Evolutionary conservation across 805 yeast species (phyloP).

Genomic region (Clavispora phyllophila): DNA sequence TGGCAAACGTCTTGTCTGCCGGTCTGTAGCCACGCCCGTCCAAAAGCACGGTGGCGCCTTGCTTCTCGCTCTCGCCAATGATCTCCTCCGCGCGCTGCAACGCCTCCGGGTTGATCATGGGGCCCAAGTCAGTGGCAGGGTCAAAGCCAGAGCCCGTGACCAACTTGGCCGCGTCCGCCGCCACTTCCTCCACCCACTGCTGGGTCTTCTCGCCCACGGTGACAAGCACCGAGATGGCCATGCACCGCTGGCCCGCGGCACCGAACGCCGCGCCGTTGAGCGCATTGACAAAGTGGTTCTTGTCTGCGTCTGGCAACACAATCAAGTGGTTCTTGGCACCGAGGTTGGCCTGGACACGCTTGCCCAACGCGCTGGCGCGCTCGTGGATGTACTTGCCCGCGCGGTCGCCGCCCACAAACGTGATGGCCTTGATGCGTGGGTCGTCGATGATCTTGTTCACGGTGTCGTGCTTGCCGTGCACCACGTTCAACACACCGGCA

Average conservation of each 20-base stretch:
- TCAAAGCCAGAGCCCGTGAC: constrained; percentile 66
- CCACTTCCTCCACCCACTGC: constrained; percentile 59
- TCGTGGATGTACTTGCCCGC: constrained; percentile 73
- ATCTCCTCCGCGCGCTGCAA: constrained; percentile 51
- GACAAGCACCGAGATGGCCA: constrained; percentile 71
- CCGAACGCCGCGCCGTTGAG: constrained; percentile 75
- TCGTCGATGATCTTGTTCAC: constrained; percentile 68
- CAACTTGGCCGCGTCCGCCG: constrained; percentile 51
- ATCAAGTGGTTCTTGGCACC: constrained; percentile 79
- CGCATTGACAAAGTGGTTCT: constrained; percentile 57
- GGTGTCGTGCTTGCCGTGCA: constrained; percentile 70
- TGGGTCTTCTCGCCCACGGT: constrained; percentile 59
- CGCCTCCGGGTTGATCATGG: constrained; percentile 61
- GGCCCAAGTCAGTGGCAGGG: constrained; percentile 60
- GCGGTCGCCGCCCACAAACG: constrained; percentile 75
- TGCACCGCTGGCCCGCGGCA: constrained; percentile 82
- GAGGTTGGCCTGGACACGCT: constrained; percentile 71
- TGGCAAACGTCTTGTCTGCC: constrained; percentile 29
- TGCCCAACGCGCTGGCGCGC: constrained; percentile 61
- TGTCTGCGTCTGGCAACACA: constrained; percentile 68
- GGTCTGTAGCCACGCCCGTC: constrained; percentile 56
- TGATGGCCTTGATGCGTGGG: constrained; percentile 69
- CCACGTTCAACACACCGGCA: constrained; percentile 64
- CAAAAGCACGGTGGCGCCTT: constrained; percentile 58
- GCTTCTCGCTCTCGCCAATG: constrained; percentile 49